Evolutionary conservation across 148 eudicot species (phyloP), one percentile per base, ranked within the genome.

Genomic region (Dianthus caryophyllus): DNA sequence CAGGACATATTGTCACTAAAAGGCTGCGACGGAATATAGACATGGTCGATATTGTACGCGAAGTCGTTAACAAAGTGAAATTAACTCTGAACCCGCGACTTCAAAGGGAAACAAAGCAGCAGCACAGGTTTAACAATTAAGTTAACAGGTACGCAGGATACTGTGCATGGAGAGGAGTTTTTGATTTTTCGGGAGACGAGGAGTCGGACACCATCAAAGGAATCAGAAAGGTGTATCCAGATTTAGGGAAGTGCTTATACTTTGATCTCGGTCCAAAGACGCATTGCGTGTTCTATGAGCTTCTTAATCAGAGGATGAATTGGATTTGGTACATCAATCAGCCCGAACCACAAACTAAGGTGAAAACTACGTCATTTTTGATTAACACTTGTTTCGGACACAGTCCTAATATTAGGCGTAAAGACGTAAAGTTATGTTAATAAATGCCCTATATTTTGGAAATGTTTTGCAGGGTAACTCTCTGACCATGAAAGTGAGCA

Each of bases 121-220:
- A n/a, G 47, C 20, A 17, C 52, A 43, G 59, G 6, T 48, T 43
- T 18, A 14, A 52, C 27, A n/a, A 17, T 39, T 12, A 0, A 26
- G 7, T 67, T 56, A 65, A n/a, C 41, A 85, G 93, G 81, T 90
- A 87, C 63, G 69, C 96, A 59, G 97, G 97, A 41, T 91, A 88
- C 53, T 88, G 92, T 78, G 97, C 96, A 55, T 88, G 97, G 97
- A 86, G 96, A 83, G 97, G 97, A 25, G 84, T 91, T 51, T 77
- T 88, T 26, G 92, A 88, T 72, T 83, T 79, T 72, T 74, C 87
- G 7, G 77, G 76, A n/a, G 67, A 76, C 41, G 78, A 76, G 73
- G 56, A 82, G 30, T 83, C 85, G 0, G 88, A 80, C 29, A 69
- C 77, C 18, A 74, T 86, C 18, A 46, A 17, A 39, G 87, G 78